Conservation (phyloP, 805 yeast genomes). For the Wickerhamiella sorbophila region DNA sequence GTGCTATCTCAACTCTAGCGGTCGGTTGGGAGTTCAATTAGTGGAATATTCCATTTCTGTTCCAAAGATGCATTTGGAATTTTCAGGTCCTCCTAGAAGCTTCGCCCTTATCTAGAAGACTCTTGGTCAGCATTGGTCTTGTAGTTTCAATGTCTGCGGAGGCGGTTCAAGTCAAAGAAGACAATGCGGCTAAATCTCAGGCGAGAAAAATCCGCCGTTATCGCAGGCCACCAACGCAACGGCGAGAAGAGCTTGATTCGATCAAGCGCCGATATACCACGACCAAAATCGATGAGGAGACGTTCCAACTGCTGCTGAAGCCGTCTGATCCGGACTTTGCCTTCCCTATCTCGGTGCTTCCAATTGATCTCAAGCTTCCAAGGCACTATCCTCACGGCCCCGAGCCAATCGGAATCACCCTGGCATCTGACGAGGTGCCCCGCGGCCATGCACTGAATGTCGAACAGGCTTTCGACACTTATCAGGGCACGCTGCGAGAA, state of each 20-base stretch:
- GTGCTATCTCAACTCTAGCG: too few species aligned
- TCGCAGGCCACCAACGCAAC: conserved; percentile 5
- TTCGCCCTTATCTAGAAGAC: too few species aligned
- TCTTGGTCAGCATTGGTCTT: too few species aligned
- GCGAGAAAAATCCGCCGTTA: neutral
- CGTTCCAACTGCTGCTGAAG: conserved; percentile 12
- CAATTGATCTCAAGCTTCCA: conserved; percentile 42
- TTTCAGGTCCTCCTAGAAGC: too few species aligned
- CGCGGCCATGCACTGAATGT: conserved; percentile 51
- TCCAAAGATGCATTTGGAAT: too few species aligned
- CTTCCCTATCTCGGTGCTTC: conserved; percentile 41
- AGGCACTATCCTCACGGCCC: conserved; percentile 34
- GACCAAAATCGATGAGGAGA: conserved; percentile 13
- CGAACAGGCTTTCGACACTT: conserved; percentile 45
- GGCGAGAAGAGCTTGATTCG: conserved; percentile 15
- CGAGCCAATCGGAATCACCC: conserved; percentile 17
- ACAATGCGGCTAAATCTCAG: too few species aligned
- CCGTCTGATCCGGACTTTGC: conserved; percentile 70
- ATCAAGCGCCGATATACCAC: conserved; percentile 8
- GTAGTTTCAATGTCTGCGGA: neutral
- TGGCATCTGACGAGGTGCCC: conserved; percentile 55
- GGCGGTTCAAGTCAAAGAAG: neutral
- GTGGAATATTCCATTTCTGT: too few species aligned
- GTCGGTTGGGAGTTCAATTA: too few species aligned
- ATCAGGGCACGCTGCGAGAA: conserved; percentile 32